Conservation (phyloP, 768 basidiomycete genomes). For the Phallus indusiatus region DNA sequence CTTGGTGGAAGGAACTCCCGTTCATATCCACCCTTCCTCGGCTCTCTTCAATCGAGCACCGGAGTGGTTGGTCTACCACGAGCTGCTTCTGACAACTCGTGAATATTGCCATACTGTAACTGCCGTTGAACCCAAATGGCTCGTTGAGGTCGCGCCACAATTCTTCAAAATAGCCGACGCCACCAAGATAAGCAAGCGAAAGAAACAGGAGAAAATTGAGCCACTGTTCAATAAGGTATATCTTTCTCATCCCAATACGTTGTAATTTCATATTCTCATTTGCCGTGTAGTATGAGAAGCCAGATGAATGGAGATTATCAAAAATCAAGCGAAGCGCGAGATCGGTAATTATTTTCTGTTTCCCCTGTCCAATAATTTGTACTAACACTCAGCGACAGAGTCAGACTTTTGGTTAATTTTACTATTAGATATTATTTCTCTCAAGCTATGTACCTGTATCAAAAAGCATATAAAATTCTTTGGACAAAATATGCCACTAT, state of each 20-base stretch:
- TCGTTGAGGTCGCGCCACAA: slow-evolving; percentile 62
- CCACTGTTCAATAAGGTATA: slow-evolving; percentile 80
- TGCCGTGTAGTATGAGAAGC: slow-evolving; percentile 59
- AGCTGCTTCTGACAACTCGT: slow-evolving; percentile 91
- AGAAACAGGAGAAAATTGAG: slow-evolving; percentile 94
- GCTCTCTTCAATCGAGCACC: slow-evolving; percentile 95
- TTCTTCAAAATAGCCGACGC: slow-evolving; percentile 98
- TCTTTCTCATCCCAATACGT: not conserved
- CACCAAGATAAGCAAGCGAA: slow-evolving; percentile 95
- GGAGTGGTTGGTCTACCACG: slow-evolving; percentile 95
- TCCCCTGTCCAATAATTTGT: not conserved
- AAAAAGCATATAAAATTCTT: not conserved
- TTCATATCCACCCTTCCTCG: slow-evolving; percentile 96
- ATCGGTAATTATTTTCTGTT: slow-evolving; percentile 38
- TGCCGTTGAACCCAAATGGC: slow-evolving; percentile 96
- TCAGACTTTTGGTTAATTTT: slow-evolving; percentile 76
- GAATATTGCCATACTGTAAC: slow-evolving; percentile 92
- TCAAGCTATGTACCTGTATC: not conserved
- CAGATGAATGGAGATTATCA: slow-evolving; percentile 90
- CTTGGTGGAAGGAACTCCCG: slow-evolving; percentile 94
- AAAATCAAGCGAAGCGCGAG: slow-evolving; percentile 88
- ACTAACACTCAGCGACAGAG: slow-evolving; percentile 35
- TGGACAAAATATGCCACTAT: not conserved
- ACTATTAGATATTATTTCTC: not conserved
- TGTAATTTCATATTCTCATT: not conserved